Conservation (phyloP, 1,284 basidiomycete species). For the Cystobasidium sp. region DNA sequence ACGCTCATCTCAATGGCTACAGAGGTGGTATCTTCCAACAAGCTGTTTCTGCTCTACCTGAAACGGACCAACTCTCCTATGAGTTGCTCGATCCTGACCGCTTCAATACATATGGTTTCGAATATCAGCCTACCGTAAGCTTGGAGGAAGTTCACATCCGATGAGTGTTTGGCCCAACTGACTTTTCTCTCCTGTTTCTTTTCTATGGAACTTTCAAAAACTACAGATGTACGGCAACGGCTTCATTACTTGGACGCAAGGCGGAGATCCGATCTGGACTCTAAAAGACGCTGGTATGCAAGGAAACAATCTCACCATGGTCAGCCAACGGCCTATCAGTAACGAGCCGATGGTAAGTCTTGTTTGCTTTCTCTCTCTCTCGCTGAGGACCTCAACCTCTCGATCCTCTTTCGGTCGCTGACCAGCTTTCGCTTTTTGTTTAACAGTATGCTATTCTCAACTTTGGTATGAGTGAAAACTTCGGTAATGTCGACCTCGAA, state of each 20-base stretch:
- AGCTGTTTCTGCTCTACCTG: conserved; percentile 54
- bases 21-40: conserved; percentile 55
- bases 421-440: background rate
- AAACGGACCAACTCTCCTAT: conserved; percentile 52
- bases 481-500: conserved; percentile 54
- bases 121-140: conserved; percentile 53
- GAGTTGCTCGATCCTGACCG: conserved; percentile 23
- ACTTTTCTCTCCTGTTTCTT: background rate
- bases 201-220: background rate
- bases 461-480: conserved; percentile 46
- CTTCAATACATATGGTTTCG: conserved; percentile 54
- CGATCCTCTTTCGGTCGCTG: background rate
- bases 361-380: background rate
- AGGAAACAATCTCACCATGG: conserved; percentile 31
- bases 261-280: conserved; percentile 38
- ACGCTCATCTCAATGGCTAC: conserved; percentile 54
- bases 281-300: conserved; percentile 36
- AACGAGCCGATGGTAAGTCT: conserved; percentile 42
- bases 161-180: background rate
- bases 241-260: conserved; percentile 35
- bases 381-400: background rate
- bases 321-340: conserved; percentile 37
- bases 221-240: conserved; percentile 32
- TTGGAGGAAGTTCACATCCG: too few species aligned
- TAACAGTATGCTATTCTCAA: conserved; percentile 40